Conservation (phyloP, 768 basidiomycete genomes). For the Obba rivulosa region DNA sequence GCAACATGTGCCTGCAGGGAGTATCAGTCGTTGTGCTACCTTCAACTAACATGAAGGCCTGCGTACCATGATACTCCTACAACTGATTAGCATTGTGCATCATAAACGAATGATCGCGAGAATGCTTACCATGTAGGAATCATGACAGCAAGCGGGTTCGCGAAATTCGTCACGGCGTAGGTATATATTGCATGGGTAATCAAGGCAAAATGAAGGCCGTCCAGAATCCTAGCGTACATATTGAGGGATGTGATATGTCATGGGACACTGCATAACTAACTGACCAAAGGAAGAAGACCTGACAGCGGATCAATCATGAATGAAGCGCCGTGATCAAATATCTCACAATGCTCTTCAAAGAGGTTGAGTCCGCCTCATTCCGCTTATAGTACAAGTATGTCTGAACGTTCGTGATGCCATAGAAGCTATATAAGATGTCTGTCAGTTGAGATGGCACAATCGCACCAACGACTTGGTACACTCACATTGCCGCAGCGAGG, state of each 20-base stretch:
- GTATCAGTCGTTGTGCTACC: neutral
- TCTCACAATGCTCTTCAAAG: slow-evolving; percentile 10
- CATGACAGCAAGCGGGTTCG: slow-evolving; percentile 11
- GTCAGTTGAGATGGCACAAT: neutral
- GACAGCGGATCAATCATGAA: neutral
- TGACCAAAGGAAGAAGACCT: slow-evolving; percentile 15
- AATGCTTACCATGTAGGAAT: slow-evolving; percentile 14
- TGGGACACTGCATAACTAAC: neutral
- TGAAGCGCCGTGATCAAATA: too few relatives aligned
- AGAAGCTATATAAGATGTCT: slow-evolving; percentile 7
- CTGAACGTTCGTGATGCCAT: slow-evolving; percentile 17
- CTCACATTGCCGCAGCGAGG: slow-evolving; percentile 3
- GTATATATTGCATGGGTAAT: slow-evolving; percentile 15
- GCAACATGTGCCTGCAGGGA: slow-evolving; percentile 4
- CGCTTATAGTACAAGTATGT: slow-evolving; percentile 14
- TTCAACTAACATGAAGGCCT: neutral
- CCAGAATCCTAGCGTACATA: slow-evolving; percentile 7
- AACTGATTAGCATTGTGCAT: neutral
- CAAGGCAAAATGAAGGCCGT: slow-evolving; percentile 14
- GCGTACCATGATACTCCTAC: slow-evolving; percentile 20
- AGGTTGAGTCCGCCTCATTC: slow-evolving; percentile 2
- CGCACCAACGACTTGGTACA: neutral
- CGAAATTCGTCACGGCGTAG: slow-evolving; percentile 20
- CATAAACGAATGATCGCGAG: neutral
- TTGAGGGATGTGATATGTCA: neutral